phyloP scores from a whole-genome alignment of 2,329 filamentous ascomycete species.

The Fusarium piperis region DNA sequence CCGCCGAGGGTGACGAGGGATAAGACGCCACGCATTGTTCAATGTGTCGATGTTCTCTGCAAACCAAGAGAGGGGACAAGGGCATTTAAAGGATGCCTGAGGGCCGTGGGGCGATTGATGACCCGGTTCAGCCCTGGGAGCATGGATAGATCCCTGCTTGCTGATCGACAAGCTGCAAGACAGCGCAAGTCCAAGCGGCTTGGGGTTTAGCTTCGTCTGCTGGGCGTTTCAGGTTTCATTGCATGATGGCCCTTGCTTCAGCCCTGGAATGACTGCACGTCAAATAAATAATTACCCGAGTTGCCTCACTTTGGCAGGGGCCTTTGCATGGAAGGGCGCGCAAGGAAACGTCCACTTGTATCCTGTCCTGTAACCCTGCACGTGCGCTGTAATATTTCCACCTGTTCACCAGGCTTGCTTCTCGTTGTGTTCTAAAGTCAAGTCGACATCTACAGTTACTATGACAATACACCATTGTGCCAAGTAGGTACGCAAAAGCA shows the following conservation, averaged over 20 bases:
- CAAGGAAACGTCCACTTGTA: too few species aligned
- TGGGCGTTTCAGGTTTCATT: constrained; percentile 6
- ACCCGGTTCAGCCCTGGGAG: constrained; percentile 2
- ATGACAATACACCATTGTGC: too few species aligned
- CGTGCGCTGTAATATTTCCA: too few species aligned
- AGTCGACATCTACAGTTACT: too few species aligned
- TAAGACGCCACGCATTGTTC: not conserved
- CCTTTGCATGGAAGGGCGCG: too few species aligned
- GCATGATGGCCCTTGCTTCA: not conserved
- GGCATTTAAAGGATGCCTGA: not conserved
- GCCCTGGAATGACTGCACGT: too few species aligned
- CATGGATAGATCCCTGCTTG: constrained; percentile 21
- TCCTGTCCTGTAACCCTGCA: too few species aligned
- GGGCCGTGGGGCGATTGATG: not conserved
- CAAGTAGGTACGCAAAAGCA: too few species aligned
- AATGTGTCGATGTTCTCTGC: not conserved
- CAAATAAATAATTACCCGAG: too few species aligned
- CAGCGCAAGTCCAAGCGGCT: constrained; percentile 4
- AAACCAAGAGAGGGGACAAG: not conserved
- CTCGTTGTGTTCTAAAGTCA: too few species aligned
- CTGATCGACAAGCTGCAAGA: not conserved
- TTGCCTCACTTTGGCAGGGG: too few species aligned
- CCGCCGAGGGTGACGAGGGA: not conserved
- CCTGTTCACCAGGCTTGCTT: too few species aligned
- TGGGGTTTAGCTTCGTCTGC: constrained; percentile 1